Percentiles rank a stretch among this genome's conserved stretches.
Conservation (phyloP, 352 stramenopile species). For the Phytophthora hibernalis region DNA sequence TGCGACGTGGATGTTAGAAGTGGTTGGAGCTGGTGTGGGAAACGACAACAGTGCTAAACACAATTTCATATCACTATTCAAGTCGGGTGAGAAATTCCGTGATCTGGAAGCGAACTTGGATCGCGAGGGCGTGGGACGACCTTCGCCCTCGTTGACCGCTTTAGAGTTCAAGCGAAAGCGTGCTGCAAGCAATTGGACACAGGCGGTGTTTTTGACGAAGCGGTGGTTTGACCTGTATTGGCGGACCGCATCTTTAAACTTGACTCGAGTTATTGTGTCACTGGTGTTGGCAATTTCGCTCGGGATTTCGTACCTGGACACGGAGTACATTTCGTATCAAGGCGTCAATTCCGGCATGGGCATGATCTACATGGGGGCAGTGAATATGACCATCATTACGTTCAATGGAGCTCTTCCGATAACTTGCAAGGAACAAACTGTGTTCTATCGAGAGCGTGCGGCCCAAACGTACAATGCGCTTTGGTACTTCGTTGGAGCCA, state of each 20-base stretch:
- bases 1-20: constrained; percentile 89
- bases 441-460: constrained; percentile 73
- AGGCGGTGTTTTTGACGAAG: constrained; percentile 49
- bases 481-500: constrained; percentile 76
- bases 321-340: constrained; percentile 39
- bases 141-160: background rate
- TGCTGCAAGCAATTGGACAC: constrained; percentile 23
- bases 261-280: constrained; percentile 50
- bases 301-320: constrained; percentile 23
- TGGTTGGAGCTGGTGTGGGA: constrained; percentile 49
- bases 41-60: constrained; percentile 32
- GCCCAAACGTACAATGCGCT: constrained; percentile 82
- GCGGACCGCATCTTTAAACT: constrained; percentile 81
- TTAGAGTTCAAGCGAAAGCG: constrained; percentile 36
- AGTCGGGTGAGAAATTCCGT: constrained; percentile 7
- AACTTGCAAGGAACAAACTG: constrained; percentile 71
- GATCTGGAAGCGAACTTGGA: constrained; percentile 9
- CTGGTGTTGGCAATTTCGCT: constrained; percentile 17
- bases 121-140: constrained; percentile 32
- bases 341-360: constrained; percentile 53
- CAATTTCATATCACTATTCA: constrained; percentile 21
- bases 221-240: constrained; percentile 79
- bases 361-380: constrained; percentile 76
- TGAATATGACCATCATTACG: constrained; percentile 75
- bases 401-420: constrained; percentile 71